Evolutionary conservation across 768 basidiomycete genomes (phyloP).

Genomic region (Suillus spraguei): DNA sequence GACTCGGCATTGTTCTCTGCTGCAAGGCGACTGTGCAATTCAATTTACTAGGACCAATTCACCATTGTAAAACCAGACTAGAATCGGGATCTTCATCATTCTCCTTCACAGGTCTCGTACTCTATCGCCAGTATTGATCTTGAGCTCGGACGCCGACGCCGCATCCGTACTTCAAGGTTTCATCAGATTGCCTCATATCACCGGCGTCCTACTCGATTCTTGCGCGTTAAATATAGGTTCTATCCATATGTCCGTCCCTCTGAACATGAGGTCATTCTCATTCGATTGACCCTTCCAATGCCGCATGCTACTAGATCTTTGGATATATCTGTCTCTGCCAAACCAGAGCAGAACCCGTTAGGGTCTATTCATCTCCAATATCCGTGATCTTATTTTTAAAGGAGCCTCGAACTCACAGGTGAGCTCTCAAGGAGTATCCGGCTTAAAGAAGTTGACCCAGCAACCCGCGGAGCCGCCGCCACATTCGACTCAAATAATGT

Average conservation of each 20-base stretch:
- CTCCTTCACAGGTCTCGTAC: too few species aligned
- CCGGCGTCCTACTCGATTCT: background rate
- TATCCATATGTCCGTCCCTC: too few species aligned
- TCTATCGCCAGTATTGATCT: background rate
- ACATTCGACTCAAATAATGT: too few species aligned
- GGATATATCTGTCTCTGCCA: too few species aligned
- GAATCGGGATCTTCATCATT: too few species aligned
- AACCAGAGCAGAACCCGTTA: too few species aligned
- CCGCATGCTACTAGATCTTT: background rate
- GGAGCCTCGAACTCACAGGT: background rate
- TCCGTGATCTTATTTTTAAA: background rate
- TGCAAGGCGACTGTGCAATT: too few species aligned
- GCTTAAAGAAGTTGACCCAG: background rate
- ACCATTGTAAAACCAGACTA: too few species aligned
- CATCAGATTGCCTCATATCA: background rate
- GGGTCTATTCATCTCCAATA: background rate
- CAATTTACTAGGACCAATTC: too few species aligned
- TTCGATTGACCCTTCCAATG: too few species aligned
- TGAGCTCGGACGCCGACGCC: background rate
- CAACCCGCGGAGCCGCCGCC: background rate
- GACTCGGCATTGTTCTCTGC: too few species aligned
- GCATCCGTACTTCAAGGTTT: background rate
- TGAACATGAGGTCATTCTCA: too few species aligned
- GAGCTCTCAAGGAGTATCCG: background rate
- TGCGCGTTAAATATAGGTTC: background rate